Evolutionary conservation across 164 flowering plant species (phyloP), one percentile per base, ranked within the genome.

Genomic region (Vitis amurensis): DNA sequence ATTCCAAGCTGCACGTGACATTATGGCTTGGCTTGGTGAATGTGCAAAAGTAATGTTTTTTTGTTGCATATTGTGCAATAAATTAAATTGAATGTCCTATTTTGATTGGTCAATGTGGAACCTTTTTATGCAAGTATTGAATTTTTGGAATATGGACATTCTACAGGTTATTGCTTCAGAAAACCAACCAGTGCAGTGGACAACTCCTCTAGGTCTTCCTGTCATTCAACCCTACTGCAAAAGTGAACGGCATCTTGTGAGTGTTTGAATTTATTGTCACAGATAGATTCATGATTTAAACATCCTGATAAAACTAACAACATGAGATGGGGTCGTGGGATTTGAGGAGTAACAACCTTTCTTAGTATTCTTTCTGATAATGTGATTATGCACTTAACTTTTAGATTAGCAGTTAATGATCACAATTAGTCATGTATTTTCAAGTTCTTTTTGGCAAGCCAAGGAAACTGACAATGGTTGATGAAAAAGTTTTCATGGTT

Each of bases 161-260:
- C 37, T 68, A 74, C 86, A 95, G 98, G 78, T 90, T 64, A 88
- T 95, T 77, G 89, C 98, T 66, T 84, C 90, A 69, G 91, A 89
- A 80, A 89, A 91, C 77, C 84, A 90, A 65, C 88, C 99, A 47
- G 98, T 95, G 37, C 80, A 81, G 58, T 95, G 99, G 99, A 89
- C 87, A 13, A 93, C 98, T 73, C 99, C 99, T 58, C 87, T 95
- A 11, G 99, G 99, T 30, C 98, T 95, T 44, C 99, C 99, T 61
- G 98, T 95, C 70, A 91, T 95, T 68, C 99, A 95, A 75, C 99
- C 99, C 27, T 95, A 95, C 73, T 82, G 81, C 64, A 92, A 84
- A 83, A 77, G 69, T 66, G 81, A 84, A 80, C 76, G 92, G 19
- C 92, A 88, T 81, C 76, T 83, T 63, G 98, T 95, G 73, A 87